These are phyloP conservation scores for Porodaedalea pini DNA, from an alignment of 1,284 basidiomycete species.

Conservation along the genomic window DNA sequence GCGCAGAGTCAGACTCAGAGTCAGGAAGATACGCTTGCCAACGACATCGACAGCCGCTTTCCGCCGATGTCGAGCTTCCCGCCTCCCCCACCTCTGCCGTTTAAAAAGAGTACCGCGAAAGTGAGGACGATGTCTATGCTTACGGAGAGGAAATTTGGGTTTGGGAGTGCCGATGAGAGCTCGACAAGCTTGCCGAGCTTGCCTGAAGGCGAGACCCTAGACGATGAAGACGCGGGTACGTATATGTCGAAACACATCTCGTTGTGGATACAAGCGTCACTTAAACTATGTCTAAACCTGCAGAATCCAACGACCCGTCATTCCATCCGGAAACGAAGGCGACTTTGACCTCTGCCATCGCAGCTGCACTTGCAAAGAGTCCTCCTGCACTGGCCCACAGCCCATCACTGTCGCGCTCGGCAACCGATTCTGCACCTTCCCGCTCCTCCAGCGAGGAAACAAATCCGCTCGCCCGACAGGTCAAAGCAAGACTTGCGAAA, in stretches of 20 bases:
- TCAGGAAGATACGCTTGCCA: not conserved
- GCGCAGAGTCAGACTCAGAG: not conserved
- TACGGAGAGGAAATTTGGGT: no score
- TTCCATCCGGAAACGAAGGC: slow-evolving; percentile 43
- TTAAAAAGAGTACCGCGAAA: not conserved
- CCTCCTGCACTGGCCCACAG: slow-evolving; percentile 4
- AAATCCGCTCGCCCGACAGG: slow-evolving; percentile 28
- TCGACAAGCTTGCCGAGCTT: no score
- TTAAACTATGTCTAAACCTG: not conserved
- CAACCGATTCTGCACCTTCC: not conserved
- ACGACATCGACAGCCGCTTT: slow-evolving; percentile 4
- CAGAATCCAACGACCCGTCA: slow-evolving; percentile 65
- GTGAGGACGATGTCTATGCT: no score
- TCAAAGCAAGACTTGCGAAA: slow-evolving; percentile 77
- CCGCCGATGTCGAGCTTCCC: slow-evolving; percentile 16
- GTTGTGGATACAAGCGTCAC: not conserved
- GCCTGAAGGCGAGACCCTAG: no score
- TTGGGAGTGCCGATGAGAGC: no score
- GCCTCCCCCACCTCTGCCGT: slow-evolving; percentile 10
- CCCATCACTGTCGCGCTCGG: not conserved
- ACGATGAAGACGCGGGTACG: no score
- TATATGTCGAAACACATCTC: no score
- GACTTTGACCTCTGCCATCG: slow-evolving; percentile 23
- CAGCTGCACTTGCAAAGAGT: slow-evolving; percentile 12
- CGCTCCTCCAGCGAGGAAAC: slow-evolving; percentile 17